A percentile compares a stretch with the other conserved stretches of the same genome.
Evolutionary conservation across 179 eudicot species (phyloP).

Genomic region (Amaranthus tricolor): DNA sequence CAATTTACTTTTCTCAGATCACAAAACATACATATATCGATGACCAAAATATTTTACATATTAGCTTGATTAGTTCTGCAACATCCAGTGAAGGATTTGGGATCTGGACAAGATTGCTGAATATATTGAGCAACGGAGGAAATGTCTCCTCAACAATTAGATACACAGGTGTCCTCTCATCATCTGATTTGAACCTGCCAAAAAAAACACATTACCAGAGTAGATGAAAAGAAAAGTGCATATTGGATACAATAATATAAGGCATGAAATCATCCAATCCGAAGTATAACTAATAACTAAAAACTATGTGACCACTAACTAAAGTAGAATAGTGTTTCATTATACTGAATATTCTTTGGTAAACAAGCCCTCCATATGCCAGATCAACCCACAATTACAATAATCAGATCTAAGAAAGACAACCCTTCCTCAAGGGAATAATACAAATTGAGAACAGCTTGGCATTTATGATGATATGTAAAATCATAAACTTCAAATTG

Average conservation of each 20-base stretch:
- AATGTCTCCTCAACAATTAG: constrained; percentile 91
- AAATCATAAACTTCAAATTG: no score
- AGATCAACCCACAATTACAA: no score
- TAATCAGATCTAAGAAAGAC: no score
- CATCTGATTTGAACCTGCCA: constrained; percentile 95
- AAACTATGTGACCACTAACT: no score
- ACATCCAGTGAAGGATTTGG: constrained; percentile 77
- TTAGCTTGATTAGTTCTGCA: constrained; percentile 91
- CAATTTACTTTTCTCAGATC: neutral
- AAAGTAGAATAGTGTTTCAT: no score
- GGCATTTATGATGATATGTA: no score
- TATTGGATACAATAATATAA: neutral
- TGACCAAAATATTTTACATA: constrained; percentile 99
- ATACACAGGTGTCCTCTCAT: constrained; percentile 84
- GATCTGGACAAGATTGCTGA: constrained; percentile 78
- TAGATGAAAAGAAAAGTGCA: neutral
- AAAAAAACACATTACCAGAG: constrained; percentile 12
- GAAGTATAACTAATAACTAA: no score
- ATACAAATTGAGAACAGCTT: no score
- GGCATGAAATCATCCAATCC: no score
- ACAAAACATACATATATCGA: constrained; percentile 78
- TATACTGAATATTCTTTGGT: no score
- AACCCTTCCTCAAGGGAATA: no score
- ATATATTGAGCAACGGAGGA: constrained; percentile 75
- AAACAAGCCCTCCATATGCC: no score